These are phyloP conservation scores for Pichia sp. DNA, from an alignment of 1,139 yeast genomes.

Conservation along the genomic window DNA sequence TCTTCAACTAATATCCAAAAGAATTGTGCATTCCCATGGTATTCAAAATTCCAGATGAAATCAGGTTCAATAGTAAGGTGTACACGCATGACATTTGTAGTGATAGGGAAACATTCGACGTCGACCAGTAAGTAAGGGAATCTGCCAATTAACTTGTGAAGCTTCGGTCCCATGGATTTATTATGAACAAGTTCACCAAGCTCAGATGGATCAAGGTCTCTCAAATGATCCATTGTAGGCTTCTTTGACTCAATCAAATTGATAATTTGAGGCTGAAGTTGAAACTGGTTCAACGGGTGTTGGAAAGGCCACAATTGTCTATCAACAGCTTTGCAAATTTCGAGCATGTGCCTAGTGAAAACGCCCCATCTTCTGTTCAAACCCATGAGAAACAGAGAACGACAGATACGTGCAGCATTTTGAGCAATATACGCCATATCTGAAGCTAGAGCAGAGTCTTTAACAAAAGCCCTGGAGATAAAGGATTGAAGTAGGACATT, in stretches of 20 bases:
- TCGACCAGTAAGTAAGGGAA: constrained; percentile 71
- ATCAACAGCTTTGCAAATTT: constrained; percentile 82
- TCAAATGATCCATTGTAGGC: constrained; percentile 61
- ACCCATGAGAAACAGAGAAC: constrained; percentile 84
- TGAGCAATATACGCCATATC: constrained; percentile 95
- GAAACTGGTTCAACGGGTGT: constrained; percentile 87
- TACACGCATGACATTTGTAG: constrained; percentile 78
- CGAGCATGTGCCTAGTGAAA: constrained; percentile 64
- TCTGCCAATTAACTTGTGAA: constrained; percentile 55
- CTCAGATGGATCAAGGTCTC: constrained; percentile 71
- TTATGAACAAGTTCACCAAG: constrained; percentile 89
- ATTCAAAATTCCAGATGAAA: constrained; percentile 73
- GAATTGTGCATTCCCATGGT: constrained; percentile 78
- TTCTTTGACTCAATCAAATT: constrained; percentile 57
- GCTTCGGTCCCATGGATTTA: constrained; percentile 55
- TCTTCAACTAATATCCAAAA: constrained; percentile 94
- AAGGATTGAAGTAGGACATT: constrained; percentile 82
- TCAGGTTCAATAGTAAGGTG: constrained; percentile 67
- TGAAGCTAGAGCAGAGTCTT: constrained; percentile 75
- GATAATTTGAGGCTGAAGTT: constrained; percentile 60
- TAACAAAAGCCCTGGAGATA: constrained; percentile 66
- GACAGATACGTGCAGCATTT: constrained; percentile 84
- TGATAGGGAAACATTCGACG: constrained; percentile 86
- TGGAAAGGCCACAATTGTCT: constrained; percentile 82
- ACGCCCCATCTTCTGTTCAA: constrained; percentile 86